Conservation (phyloP, 805 yeast species). For the Wickerhamiella kazuoi region DNA sequence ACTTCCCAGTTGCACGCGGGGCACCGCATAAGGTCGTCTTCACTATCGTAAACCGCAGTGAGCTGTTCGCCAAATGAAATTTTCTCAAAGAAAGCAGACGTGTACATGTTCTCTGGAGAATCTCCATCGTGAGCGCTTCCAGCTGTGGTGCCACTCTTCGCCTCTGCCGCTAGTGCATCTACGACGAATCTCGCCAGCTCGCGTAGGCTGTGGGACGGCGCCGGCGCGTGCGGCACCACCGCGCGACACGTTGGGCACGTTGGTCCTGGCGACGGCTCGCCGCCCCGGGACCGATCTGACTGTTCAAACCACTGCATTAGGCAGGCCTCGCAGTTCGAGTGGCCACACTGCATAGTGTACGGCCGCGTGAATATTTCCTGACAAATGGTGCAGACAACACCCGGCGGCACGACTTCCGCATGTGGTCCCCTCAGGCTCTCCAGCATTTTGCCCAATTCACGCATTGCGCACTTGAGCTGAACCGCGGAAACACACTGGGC, state of each 20-base stretch:
- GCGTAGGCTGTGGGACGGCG: constrained; percentile 9
- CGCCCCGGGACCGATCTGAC: no score
- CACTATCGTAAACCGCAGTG: constrained; percentile 30
- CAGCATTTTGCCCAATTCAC: no score
- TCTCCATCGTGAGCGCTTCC: no score
- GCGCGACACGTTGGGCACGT: constrained; percentile 15
- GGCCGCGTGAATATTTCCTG: constrained; percentile 45
- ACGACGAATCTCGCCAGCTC: constrained; percentile 2
- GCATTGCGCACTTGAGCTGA: no score
- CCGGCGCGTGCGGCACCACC: constrained; percentile 7
- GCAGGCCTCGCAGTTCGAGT: constrained; percentile 41
- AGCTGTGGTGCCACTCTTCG: no score
- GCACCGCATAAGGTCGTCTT: constrained; percentile 53
- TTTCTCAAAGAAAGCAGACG: no score
- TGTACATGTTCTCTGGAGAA: no score
- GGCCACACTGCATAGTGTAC: constrained; percentile 41
- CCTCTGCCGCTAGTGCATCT: constrained; percentile 7
- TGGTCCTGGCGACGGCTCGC: no score
- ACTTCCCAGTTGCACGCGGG: constrained; percentile 57
- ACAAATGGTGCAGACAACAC: constrained; percentile 35
- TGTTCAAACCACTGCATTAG: constrained; percentile 17
- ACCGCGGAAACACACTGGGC: no score
- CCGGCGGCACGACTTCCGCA: constrained; percentile 1
- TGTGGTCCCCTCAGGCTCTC: neutral
- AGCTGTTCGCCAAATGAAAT: no score